phyloP scores from a whole-genome alignment of 805 yeast genomes.

The Spathaspora passalidarum region DNA sequence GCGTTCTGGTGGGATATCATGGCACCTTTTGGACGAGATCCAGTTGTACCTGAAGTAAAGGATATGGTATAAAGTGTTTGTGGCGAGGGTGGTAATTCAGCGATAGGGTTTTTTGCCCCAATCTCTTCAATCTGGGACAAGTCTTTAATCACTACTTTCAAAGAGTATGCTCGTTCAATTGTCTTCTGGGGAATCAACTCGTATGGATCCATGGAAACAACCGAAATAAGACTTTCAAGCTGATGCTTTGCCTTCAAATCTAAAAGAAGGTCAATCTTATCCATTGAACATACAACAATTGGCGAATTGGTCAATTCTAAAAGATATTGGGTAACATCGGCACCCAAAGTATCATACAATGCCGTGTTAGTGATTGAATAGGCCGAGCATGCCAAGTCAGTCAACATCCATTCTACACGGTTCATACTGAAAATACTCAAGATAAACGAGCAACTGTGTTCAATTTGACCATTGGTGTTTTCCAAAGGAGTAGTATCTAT shows the following conservation, averaged over 20 bases:
- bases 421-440: slow-evolving; percentile 32
- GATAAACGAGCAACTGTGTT: slow-evolving; percentile 28
- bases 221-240: slow-evolving; percentile 43
- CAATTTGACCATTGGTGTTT: slow-evolving; percentile 9
- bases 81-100: slow-evolving; percentile 26
- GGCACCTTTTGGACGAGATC: slow-evolving; percentile 74
- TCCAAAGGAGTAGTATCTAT: slow-evolving; percentile 1
- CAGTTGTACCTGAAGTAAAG: slow-evolving; percentile 63
- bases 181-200: slow-evolving; percentile 13
- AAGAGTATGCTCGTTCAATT: slow-evolving; percentile 19
- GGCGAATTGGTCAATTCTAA: slow-evolving; percentile 34
- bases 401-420: slow-evolving; percentile 35
- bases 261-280: slow-evolving; percentile 48
- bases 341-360: slow-evolving; percentile 40
- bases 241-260: slow-evolving; percentile 35
- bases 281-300: slow-evolving; percentile 51
- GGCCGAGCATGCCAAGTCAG: slow-evolving; percentile 33
- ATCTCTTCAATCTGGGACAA: slow-evolving; percentile 26
- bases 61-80: slow-evolving; percentile 39
- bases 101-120: slow-evolving; percentile 37
- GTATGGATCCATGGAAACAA: slow-evolving; percentile 53
- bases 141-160: slow-evolving; percentile 28
- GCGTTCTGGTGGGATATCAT: slow-evolving; percentile 36
- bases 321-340: slow-evolving; percentile 30
- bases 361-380: slow-evolving; percentile 37